Conservation (phyloP, 345 rosid species). For the Eucalyptus fibrosa region DNA sequence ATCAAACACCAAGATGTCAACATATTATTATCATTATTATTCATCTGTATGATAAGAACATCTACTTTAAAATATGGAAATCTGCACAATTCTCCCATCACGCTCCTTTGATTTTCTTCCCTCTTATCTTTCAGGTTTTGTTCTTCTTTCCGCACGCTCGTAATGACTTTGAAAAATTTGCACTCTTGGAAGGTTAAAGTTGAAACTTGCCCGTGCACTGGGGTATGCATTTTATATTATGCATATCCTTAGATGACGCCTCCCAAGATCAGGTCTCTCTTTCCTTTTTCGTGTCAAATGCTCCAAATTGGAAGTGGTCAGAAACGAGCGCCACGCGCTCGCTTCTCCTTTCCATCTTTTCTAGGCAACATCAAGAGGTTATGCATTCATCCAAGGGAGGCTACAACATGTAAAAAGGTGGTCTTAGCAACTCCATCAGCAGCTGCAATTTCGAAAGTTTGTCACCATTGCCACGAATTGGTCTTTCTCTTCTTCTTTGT, state of each 20-base stretch:
- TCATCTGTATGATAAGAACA: neutral
- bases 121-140: neutral
- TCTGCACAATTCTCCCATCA: neutral
- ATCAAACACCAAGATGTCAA: neutral
- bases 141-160: neutral
- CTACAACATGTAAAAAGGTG: neutral
- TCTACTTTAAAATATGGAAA: neutral
- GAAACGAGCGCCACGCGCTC: neutral
- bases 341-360: neutral
- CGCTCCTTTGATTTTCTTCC: neutral
- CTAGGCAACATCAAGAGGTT: neutral
- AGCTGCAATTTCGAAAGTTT: neutral
- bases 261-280: neutral
- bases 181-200: neutral
- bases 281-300: neutral
- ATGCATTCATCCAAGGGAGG: neutral
- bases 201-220: neutral
- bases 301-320: neutral
- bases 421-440: neutral
- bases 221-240: neutral
- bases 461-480: neutral
- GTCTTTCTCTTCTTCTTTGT: neutral
- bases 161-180: neutral
- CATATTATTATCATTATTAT: too few relatives aligned
- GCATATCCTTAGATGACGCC: neutral